These are phyloP conservation scores for Candida bentonensis DNA, from an alignment of 805 yeast genomes.

Conservation along the genomic window DNA sequence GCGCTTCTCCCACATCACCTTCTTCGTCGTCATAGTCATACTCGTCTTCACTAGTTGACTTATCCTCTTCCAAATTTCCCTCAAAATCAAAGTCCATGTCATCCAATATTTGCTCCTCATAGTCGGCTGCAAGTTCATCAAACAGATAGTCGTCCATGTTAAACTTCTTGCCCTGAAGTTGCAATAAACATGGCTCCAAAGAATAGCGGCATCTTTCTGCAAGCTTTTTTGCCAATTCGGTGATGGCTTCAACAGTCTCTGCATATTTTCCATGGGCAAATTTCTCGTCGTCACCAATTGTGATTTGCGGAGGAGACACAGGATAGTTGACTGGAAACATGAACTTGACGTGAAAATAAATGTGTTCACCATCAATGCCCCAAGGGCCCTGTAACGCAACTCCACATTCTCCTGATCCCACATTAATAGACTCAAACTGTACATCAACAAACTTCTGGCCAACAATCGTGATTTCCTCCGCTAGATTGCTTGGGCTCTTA, in stretches of 20 bases:
- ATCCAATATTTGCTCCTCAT: constrained; percentile 8
- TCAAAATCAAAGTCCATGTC: constrained; percentile 14
- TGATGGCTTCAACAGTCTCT: constrained; percentile 37
- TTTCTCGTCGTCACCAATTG: constrained; percentile 70
- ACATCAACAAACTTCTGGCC: constrained; percentile 84
- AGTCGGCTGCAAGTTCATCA: constrained; percentile 18
- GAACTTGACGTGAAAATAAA: constrained; percentile 59
- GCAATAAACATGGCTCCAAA: constrained; percentile 66
- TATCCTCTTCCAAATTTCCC: constrained; percentile 14
- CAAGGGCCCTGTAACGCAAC: constrained; percentile 75
- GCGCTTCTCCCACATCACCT: constrained; percentile 22
- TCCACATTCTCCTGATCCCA: constrained; percentile 67
- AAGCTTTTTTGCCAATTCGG: constrained; percentile 41
- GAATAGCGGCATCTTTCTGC: constrained; percentile 51
- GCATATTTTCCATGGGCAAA: constrained; percentile 33
- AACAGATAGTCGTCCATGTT: constrained; percentile 17
- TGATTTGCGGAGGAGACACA: constrained; percentile 38
- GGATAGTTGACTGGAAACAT: constrained; percentile 69
- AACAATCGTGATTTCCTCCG: constrained; percentile 81
- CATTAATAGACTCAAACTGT: constrained; percentile 74
- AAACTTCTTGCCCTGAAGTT: constrained; percentile 56
- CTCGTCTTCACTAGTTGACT: constrained; percentile 22
- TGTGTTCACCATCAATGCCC: constrained; percentile 34
- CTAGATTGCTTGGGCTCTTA: constrained; percentile 44
- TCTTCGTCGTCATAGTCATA: constrained; percentile 21